phyloP scores from a whole-genome alignment of 257 asterid genomes.

The Eustoma russellianum region DNA sequence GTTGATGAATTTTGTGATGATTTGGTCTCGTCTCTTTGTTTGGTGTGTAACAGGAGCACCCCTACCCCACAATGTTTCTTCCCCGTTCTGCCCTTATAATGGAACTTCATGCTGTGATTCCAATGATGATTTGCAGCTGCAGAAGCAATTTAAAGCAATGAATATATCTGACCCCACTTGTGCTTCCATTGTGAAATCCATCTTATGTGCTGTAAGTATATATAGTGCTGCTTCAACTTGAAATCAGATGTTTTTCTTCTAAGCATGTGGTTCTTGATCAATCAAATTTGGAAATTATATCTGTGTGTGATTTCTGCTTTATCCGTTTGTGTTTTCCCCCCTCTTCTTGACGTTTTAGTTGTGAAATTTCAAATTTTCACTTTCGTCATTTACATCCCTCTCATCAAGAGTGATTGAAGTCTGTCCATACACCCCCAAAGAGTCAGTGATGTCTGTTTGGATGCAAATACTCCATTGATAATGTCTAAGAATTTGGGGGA shows the following conservation, averaged over 20 bases:
- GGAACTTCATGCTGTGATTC: conserved; percentile 67
- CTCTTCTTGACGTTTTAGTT: too few relatives aligned
- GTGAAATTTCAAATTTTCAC: too few relatives aligned
- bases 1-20: not conserved
- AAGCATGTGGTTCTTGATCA: not conserved
- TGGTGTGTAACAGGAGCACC: conserved; percentile 49
- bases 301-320: too few relatives aligned
- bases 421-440: too few relatives aligned
- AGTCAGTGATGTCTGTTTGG: too few relatives aligned
- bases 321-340: too few relatives aligned
- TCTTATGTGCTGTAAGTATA: conserved; percentile 63
- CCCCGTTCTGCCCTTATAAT: conserved; percentile 58
- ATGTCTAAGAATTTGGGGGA: too few relatives aligned
- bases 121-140: conserved; percentile 37
- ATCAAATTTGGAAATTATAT: too few relatives aligned
- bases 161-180: conserved; percentile 63
- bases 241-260: not conserved
- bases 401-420: too few relatives aligned
- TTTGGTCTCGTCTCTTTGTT: conserved; percentile 4
- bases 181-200: conserved; percentile 63
- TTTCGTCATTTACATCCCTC: too few relatives aligned
- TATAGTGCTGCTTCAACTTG: too few relatives aligned
- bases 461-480: too few relatives aligned
- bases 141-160: conserved; percentile 44
- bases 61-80: conserved; percentile 26